These are phyloP conservation scores for Streptanthus diversifolius DNA, from an alignment of 345 rosid species.

Conservation along the genomic window DNA sequence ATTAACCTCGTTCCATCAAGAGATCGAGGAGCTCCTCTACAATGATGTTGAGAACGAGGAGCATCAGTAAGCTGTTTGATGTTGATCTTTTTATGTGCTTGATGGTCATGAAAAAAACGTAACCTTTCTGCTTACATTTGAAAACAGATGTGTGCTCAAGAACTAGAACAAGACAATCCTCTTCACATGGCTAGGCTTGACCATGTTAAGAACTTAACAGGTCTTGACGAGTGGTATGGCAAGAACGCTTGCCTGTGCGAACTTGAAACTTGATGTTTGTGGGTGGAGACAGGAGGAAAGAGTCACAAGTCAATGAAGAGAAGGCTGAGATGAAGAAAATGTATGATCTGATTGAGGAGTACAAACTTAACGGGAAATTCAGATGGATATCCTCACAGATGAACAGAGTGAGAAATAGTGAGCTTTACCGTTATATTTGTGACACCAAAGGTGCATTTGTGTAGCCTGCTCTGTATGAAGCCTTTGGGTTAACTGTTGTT, in stretches of 20 bases:
- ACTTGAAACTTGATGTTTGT: conserved; percentile 80
- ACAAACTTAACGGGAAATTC: conserved; percentile 74
- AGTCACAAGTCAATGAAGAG: conserved; percentile 78
- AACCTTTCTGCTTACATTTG: background rate
- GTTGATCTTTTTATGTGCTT: background rate
- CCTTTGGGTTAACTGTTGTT: conserved; percentile 81
- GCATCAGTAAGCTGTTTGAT: conserved; percentile 50
- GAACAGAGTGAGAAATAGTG: conserved; percentile 83
- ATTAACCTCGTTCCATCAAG: conserved; percentile 57
- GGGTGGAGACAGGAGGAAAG: conserved; percentile 89
- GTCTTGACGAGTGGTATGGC: conserved; percentile 91
- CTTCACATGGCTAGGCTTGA: conserved; percentile 95
- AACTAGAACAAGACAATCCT: conserved; percentile 72
- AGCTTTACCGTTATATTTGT: conserved; percentile 73
- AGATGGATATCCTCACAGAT: conserved; percentile 92
- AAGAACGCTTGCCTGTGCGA: conserved; percentile 63
- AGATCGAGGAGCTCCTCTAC: conserved; percentile 71
- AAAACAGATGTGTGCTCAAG: conserved; percentile 62
- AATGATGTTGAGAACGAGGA: conserved; percentile 67
- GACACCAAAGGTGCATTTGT: conserved; percentile 88
- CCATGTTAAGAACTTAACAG: conserved; percentile 75
- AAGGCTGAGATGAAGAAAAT: conserved; percentile 89
- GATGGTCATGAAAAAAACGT: background rate
- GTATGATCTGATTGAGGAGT: conserved; percentile 55
- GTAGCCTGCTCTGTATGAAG: conserved; percentile 84